A percentile compares a stretch with the other conserved stretches of the same genome.
phyloP scores from a whole-genome alignment of 768 basidiomycete genomes.

The Mycena rosella region DNA sequence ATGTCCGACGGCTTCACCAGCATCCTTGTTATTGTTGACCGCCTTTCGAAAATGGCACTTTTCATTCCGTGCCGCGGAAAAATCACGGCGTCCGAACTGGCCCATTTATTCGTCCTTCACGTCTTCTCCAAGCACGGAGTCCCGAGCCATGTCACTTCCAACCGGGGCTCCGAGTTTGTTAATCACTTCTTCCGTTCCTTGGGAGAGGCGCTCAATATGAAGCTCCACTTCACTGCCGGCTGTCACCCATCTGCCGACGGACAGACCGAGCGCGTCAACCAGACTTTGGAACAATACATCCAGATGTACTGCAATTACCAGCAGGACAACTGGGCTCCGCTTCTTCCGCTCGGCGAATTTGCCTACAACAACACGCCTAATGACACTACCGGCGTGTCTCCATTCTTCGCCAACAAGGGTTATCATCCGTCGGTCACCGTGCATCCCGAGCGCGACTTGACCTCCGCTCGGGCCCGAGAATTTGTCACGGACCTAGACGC shows the following conservation, averaged over 20 bases:
- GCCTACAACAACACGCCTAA: not conserved
- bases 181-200: too few species aligned
- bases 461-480: too few species aligned
- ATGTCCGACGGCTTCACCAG: conserved; percentile 19
- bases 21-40: conserved; percentile 29
- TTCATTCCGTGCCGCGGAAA: conserved; percentile 31
- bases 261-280: too few species aligned
- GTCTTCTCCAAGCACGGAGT: conserved; percentile 9
- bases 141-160: too few species aligned
- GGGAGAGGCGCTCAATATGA: too few species aligned
- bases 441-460: too few species aligned
- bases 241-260: too few species aligned
- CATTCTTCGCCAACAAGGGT: not conserved
- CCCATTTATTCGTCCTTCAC: conserved; percentile 32
- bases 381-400: not conserved
- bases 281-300: too few species aligned
- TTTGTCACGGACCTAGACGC: not conserved
- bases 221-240: too few species aligned
- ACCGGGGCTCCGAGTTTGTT: too few species aligned
- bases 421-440: not conserved
- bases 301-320: too few species aligned
- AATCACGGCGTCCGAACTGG: conserved; percentile 28
- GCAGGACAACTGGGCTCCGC: too few species aligned
- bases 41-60: conserved; percentile 20
- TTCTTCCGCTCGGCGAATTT: not conserved